phyloP scores from a whole-genome alignment of 1,139 yeast species.

The Pichiaceae sp. region DNA sequence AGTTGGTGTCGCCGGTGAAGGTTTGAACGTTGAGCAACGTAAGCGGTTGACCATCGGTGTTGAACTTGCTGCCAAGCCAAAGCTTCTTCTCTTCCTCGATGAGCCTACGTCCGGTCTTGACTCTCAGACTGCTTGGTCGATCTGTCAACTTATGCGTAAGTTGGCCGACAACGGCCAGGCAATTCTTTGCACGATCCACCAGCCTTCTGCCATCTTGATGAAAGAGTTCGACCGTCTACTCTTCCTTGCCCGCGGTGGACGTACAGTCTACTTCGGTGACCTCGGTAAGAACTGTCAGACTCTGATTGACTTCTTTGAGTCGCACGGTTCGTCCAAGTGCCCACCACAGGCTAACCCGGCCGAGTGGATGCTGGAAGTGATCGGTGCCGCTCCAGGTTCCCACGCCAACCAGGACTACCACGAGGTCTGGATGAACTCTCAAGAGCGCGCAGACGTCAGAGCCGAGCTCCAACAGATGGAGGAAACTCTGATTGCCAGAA shows the following conservation, averaged over 20 bases:
- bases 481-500: constrained; percentile 12
- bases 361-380: constrained; percentile 55
- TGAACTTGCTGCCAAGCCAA: constrained; percentile 49
- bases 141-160: constrained; percentile 40
- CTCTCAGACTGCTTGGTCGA: constrained; percentile 53
- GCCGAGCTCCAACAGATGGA: constrained; percentile 23
- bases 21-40: constrained; percentile 59
- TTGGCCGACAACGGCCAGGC: constrained; percentile 51
- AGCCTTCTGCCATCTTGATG: constrained; percentile 50
- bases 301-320: constrained; percentile 49
- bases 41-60: constrained; percentile 61
- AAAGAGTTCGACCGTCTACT: constrained; percentile 46
- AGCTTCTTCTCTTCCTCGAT: constrained; percentile 42
- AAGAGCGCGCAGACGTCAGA: constrained; percentile 22
- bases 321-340: constrained; percentile 33
- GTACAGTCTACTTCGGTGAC: constrained; percentile 63
- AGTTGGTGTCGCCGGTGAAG: constrained; percentile 50
- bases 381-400: constrained; percentile 61
- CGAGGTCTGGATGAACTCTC: constrained; percentile 36
- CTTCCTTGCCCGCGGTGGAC: constrained; percentile 47
- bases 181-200: constrained; percentile 50
- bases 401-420: constrained; percentile 37
- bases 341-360: constrained; percentile 53
- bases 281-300: constrained; percentile 46
- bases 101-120: constrained; percentile 56